phyloP scores from a whole-genome alignment of 2,329 filamentous ascomycete genomes.

The Penicillium olsonii region DNA sequence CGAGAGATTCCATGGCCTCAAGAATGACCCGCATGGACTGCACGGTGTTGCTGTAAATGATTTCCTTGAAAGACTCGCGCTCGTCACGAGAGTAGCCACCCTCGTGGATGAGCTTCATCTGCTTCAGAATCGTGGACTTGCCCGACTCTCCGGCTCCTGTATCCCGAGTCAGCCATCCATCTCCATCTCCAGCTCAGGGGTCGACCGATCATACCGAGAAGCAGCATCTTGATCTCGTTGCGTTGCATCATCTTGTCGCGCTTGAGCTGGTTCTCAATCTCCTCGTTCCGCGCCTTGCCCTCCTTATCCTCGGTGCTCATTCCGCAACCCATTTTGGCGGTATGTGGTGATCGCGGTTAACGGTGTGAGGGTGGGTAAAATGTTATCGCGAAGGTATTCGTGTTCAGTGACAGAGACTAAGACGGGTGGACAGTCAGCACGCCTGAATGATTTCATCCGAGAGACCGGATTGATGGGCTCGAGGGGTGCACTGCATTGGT shows the following conservation, averaged over 20 bases:
- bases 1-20: slow-evolving; percentile 68
- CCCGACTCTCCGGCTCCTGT: slow-evolving; percentile 95
- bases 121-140: slow-evolving; percentile 91
- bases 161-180: slow-evolving; percentile 16
- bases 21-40: slow-evolving; percentile 71
- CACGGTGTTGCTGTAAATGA: slow-evolving; percentile 71
- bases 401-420: slow-evolving; percentile 2
- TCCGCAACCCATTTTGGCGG: slow-evolving; percentile 93
- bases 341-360: slow-evolving; percentile 18
- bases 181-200: slow-evolving; percentile 10
- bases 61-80: slow-evolving; percentile 69
- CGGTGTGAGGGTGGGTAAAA: slow-evolving; percentile 7
- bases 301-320: slow-evolving; percentile 99
- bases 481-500: slow-evolving; percentile 18
- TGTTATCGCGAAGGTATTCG: background rate
- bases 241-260: slow-evolving; percentile 97
- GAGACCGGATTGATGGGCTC: slow-evolving; percentile 12
- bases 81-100: slow-evolving; percentile 95
- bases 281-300: slow-evolving; percentile 99
- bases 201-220: slow-evolving; percentile 72
- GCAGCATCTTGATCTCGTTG: slow-evolving; percentile 99
- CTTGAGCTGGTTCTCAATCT: slow-evolving; percentile 99
- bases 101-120: slow-evolving; percentile 99
- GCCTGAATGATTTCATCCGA: slow-evolving; percentile 7
- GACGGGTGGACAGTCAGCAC: slow-evolving; percentile 5